Base-by-base conservation (phyloP, 2,329 filamentous ascomycete species). In the Periconia sp. region DNA sequence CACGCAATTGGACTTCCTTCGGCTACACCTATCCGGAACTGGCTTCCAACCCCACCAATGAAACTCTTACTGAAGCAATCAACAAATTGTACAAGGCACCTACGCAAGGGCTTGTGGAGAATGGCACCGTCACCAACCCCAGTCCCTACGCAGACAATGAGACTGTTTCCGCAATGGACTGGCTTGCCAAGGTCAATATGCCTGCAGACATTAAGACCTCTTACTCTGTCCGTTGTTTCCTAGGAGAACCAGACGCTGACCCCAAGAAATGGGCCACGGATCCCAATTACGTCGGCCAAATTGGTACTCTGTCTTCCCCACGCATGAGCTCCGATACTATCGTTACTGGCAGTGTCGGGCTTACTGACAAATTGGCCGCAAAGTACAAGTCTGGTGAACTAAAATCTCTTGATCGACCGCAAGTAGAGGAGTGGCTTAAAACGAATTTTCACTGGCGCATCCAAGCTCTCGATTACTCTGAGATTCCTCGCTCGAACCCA, bases 271-370 rank as follows among this genome's bases (percentile, higher is more conserved):
- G 76, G 72, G 59, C 70, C 6, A 72, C 68, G 1, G 74, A 75
- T 50, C 62, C 66, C 20, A 75, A 76, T 45, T 74, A 76, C 31
- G 69, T 79, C 19, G 75, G 76, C 30, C 74, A 74, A 37, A 68
- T 76, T 33, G 63, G 69, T 2, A 64, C 73, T 11, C 71, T 77
- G 45, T 71, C 73, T 3, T 72, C 69, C 30, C 65, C 74, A 15
- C 66, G 53, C 53, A 68, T 59, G 75, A 69, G 49, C 61, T 66
- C 50, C 62, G 71, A 66, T 66, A 68, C 64, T 57, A 71, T 61
- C 33, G 67, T 79, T 30, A 74, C 76, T 3, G 75, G 74, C 17
- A 75, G 69, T 30, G 69, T 79, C 5, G 72, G 68, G 1, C 55
- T 79, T 5, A 77, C 76, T 0, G 63, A 68, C 0, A 69, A 65